Evolutionary conservation across 768 basidiomycete species (phyloP).

Genomic region (Daedalea quercina): DNA sequence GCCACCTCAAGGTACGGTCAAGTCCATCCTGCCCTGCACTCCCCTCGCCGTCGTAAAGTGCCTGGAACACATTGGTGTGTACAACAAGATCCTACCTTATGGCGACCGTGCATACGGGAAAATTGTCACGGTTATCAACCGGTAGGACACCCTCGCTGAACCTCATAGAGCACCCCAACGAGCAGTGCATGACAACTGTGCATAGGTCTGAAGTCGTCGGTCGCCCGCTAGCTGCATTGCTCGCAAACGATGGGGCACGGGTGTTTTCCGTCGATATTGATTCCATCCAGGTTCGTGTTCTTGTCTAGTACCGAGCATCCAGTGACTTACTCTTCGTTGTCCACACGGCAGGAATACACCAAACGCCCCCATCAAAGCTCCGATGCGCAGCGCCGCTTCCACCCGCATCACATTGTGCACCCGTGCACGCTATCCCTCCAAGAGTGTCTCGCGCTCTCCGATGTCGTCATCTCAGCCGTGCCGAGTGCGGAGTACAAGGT

Average conservation of each 20-base stretch:
- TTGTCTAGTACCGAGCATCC: background rate
- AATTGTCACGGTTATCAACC: constrained; percentile 90
- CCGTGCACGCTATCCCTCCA: constrained; percentile 62
- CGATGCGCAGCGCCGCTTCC: constrained; percentile 49
- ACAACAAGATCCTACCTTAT: constrained; percentile 87
- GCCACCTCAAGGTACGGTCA: constrained; percentile 81
- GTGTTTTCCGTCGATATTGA: constrained; percentile 96
- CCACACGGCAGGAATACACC: constrained; percentile 76
- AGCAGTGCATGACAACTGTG: background rate
- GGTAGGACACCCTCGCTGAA: constrained; percentile 45
- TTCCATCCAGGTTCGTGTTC: constrained; percentile 68
- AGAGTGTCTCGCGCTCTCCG: constrained; percentile 77
- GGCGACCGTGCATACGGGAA: constrained; percentile 94
- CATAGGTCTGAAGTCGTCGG: constrained; percentile 93
- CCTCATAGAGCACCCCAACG: background rate
- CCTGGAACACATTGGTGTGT: constrained; percentile 85
- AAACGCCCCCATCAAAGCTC: constrained; percentile 62
- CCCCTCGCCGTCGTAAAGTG: constrained; percentile 96
- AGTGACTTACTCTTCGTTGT: background rate
- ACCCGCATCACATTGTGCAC: constrained; percentile 79
- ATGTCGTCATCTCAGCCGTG: constrained; percentile 93
- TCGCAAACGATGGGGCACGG: constrained; percentile 94
- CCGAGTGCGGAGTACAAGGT: constrained; percentile 83
- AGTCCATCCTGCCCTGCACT: constrained; percentile 96
- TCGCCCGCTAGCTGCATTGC: constrained; percentile 88